Evolutionary conservation across 805 yeast species (phyloP), one percentile per base, ranked within the genome.

Genomic region (Tetrapisispora pingtungensis): DNA sequence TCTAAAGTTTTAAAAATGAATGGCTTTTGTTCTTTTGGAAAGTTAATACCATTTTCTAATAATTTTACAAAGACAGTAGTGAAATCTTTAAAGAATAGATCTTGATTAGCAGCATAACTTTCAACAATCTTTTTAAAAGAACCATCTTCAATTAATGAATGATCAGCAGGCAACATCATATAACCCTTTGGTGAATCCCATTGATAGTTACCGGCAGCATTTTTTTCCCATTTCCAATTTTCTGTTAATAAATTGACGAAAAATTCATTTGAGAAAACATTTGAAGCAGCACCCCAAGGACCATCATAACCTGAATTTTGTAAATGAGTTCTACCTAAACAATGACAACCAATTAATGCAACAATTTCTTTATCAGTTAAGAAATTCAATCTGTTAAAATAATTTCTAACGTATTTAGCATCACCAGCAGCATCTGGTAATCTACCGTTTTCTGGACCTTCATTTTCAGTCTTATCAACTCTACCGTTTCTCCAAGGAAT

Each of bases 121-220:
- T 78, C 73, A 14, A 81, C 89, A 75, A 81, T 78, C 44, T 66
- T 63, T 47, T 66, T 65, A 61, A 80, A 85, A 40, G 63, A 67
- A 4, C 77, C 72, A 62, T 82, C 89, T 52, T 74, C 66, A n/a
- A 76, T 58, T 37, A 84, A 66, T 14, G 85, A 78, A 72, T 79
- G 72, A 58, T 87, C 96, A 12, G 94, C 79, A 26, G 85, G 87
- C 43, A 87, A 66, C 96, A 87, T 87, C 95, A 87, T 86, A 52
- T 84, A 73, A 36, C 78, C 77, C 49, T 71, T 75, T 48, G 74
- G 71, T 57, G 80, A 83, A 52, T 73, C 77, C 63, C 72, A 82
- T 70, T 76, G 86, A 49, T 69, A 70, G 58, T 75, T 77, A 43
- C 82, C 83, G 12, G 64, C 64, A 54, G 67, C 66, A 79, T 86